Percentiles rank a stretch among this genome's conserved stretches.
Evolutionary conservation across 2,329 filamentous ascomycete genomes (phyloP).

Genomic region (Ambrosiella xylebori): DNA sequence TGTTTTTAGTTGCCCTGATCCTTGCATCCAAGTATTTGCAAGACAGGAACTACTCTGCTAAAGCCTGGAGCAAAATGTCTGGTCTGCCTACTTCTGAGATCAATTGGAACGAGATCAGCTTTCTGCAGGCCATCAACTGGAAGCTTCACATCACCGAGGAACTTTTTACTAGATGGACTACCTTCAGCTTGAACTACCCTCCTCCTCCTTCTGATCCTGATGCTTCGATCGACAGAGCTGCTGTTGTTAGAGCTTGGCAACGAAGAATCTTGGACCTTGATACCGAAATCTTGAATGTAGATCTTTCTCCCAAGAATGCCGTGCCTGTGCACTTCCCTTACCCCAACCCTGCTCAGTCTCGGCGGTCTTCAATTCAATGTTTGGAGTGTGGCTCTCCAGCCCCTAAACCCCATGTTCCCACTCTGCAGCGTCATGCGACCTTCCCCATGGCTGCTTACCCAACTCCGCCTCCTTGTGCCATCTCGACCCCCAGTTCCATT

Average conservation of each 20-base stretch:
- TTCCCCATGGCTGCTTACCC: constrained; percentile 32
- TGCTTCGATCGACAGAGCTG: not conserved
- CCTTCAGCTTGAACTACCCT: constrained; percentile 74
- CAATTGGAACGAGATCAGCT: constrained; percentile 90
- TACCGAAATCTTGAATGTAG: constrained; percentile 40
- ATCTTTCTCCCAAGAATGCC: constrained; percentile 16
- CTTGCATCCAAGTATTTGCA: constrained; percentile 95
- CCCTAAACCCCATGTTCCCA: not conserved
- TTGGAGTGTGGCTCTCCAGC: not conserved
- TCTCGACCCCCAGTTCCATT: constrained; percentile 38
- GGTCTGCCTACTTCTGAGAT: constrained; percentile 88
- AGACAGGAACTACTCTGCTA: constrained; percentile 91
- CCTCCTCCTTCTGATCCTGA: constrained; percentile 48
- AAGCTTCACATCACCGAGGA: constrained; percentile 83
- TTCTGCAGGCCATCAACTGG: constrained; percentile 81
- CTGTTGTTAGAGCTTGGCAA: constrained; percentile 35
- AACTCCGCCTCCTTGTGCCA: constrained; percentile 22
- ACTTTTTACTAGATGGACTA: constrained; percentile 82
- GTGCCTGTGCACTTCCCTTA: not conserved
- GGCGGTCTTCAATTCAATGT: not conserved
- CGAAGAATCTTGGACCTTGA: constrained; percentile 39
- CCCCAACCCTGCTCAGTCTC: not conserved
- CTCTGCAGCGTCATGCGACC: constrained; percentile 25
- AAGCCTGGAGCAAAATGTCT: constrained; percentile 98
- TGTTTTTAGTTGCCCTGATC: constrained; percentile 91